Evolutionary conservation across 371 early-diverging fungal genomes (phyloP).

Genomic region (Umbelopsis sp.): DNA sequence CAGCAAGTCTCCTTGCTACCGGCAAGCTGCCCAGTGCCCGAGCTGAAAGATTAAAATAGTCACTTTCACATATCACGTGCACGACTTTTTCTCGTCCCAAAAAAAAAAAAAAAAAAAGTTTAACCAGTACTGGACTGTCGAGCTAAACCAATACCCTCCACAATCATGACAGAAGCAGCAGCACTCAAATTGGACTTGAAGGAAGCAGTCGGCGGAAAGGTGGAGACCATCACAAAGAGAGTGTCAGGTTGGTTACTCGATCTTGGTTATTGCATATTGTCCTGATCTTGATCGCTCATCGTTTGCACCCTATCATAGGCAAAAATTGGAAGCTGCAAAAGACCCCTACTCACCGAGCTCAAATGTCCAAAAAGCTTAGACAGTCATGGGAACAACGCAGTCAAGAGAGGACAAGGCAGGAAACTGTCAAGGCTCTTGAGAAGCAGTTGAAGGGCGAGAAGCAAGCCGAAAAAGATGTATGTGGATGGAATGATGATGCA

Average conservation of each 20-base stretch:
- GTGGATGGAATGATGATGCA: neutral
- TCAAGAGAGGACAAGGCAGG: slow-evolving; percentile 42
- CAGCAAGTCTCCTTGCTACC: neutral
- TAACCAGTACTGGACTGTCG: neutral
- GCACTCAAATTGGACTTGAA: slow-evolving; percentile 28
- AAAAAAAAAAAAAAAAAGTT: slow-evolving; percentile 11
- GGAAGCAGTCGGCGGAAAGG: slow-evolving; percentile 45
- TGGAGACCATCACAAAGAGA: slow-evolving; percentile 45
- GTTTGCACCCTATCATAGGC: slow-evolving; percentile 27
- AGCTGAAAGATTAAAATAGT: neutral
- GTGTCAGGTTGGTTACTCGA: slow-evolving; percentile 43
- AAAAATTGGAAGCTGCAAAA: slow-evolving; percentile 62
- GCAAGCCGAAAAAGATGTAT: slow-evolving; percentile 58
- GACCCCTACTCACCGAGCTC: slow-evolving; percentile 55
- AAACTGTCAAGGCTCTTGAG: slow-evolving; percentile 49
- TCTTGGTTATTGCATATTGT: neutral
- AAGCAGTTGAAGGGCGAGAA: slow-evolving; percentile 61
- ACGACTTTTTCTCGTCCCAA: neutral
- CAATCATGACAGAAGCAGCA: slow-evolving; percentile 5
- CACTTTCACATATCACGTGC: slow-evolving; percentile 5
- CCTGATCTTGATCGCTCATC: neutral
- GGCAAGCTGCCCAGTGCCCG: neutral
- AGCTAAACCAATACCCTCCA: neutral
- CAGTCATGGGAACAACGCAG: slow-evolving; percentile 56
- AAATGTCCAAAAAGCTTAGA: slow-evolving; percentile 57